phyloP scores from a whole-genome alignment of 2,329 filamentous ascomycete species.

The Lojkania enalia region DNA sequence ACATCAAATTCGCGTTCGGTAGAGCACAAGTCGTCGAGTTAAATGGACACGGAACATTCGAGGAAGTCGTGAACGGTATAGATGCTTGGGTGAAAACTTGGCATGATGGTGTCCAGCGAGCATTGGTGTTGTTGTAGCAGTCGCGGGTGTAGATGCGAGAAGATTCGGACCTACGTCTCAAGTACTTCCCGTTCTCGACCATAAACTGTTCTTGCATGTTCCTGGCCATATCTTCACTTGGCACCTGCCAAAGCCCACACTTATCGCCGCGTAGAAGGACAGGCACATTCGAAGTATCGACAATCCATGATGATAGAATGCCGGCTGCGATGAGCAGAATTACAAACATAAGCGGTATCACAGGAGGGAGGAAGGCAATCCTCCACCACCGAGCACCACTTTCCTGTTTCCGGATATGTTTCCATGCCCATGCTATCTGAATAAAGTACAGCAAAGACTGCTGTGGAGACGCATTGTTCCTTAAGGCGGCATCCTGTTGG shows the following conservation, averaged over 20 bases:
- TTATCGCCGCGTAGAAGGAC: slow-evolving; percentile 9
- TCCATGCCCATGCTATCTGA: slow-evolving; percentile 13
- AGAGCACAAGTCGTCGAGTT: slow-evolving; percentile 6
- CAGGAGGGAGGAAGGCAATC: slow-evolving; percentile 3
- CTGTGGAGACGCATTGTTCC: slow-evolving; percentile 10
- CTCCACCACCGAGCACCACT: slow-evolving; percentile 2
- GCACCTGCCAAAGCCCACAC: slow-evolving; percentile 12
- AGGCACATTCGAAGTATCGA: slow-evolving; percentile 9
- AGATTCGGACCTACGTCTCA: slow-evolving; percentile 7
- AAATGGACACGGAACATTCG: slow-evolving; percentile 11
- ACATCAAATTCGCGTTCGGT: slow-evolving; percentile 5
- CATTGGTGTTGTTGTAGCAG: slow-evolving; percentile 10
- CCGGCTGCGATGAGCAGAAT: slow-evolving; percentile 8
- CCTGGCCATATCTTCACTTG: slow-evolving; percentile 2
- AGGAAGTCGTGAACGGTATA: slow-evolving; percentile 3
- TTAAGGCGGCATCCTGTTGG: slow-evolving; percentile 12
- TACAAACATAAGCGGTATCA: slow-evolving; percentile 8
- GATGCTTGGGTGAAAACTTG: slow-evolving; percentile 8
- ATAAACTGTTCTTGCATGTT: slow-evolving; percentile 5
- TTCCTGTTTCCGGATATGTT: not conserved
- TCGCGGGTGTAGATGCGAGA: slow-evolving; percentile 10
- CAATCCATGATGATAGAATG: slow-evolving; percentile 11
- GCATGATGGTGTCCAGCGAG: slow-evolving; percentile 4
- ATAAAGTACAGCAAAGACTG: slow-evolving; percentile 10
- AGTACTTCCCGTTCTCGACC: slow-evolving; percentile 9